Conservation (phyloP, 208 protist genomes). For the Plasmodiophora brassicae region DNA sequence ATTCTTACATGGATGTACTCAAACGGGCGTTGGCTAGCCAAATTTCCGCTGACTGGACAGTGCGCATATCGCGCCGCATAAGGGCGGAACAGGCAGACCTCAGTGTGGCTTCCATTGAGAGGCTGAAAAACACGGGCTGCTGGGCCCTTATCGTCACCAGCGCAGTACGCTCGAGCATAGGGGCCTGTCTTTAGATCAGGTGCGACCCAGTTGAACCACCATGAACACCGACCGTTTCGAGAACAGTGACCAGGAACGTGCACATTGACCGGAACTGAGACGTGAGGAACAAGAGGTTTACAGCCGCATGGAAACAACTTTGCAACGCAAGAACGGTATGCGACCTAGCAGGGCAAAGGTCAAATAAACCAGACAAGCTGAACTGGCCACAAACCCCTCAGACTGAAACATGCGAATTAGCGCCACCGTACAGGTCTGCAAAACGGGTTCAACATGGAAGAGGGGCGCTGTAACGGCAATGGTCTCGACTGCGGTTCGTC, state of each 20-base stretch:
- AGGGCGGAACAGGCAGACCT: neutral
- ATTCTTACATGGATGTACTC: neutral
- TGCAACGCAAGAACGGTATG: neutral
- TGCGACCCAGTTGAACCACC: neutral
- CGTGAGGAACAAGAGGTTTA: neutral
- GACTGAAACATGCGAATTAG: neutral
- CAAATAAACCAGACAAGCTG: neutral
- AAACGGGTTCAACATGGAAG: neutral
- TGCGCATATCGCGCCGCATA: neutral
- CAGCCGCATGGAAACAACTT: neutral
- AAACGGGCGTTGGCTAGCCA: conserved; percentile 2
- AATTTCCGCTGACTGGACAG: neutral
- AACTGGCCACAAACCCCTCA: neutral
- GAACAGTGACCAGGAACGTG: neutral
- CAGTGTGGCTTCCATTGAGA: neutral
- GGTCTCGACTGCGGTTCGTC: neutral
- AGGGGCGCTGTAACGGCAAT: neutral
- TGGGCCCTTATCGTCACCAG: neutral
- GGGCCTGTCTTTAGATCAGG: neutral
- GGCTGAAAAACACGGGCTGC: neutral
- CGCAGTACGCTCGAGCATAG: neutral
- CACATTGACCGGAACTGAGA: neutral
- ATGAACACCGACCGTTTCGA: neutral
- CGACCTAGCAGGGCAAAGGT: neutral
- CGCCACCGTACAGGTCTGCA: neutral